Evolutionary conservation across 2,329 filamentous ascomycete species (phyloP), one percentile per base, ranked within the genome.

Genomic region (Venturia asperata): DNA sequence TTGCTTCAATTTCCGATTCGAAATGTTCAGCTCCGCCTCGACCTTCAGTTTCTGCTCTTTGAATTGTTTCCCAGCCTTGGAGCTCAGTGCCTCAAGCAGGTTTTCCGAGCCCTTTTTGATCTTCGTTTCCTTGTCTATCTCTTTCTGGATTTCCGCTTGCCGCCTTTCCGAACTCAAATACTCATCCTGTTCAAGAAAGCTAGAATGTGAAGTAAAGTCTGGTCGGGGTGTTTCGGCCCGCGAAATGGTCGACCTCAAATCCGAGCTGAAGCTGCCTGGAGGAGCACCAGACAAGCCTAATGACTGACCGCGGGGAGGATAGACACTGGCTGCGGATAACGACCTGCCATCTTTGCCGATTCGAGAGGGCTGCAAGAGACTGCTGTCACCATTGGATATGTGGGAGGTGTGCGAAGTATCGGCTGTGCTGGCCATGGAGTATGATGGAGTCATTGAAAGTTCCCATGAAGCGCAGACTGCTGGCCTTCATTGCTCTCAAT

Each of bases 91-190:
- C 79, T 99, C 94, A 47, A 99, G 82, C 85, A 99, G 87, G 74
- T 99, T 99, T 80, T 99, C 94, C 66, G 93, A 97, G 24, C 94
- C 94, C 71, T 93, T 90, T 77, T 96, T 97, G 74, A 99, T 97
- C 81, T 97, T 97, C 79, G 92, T 87, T 78, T 99, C 95, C 72
- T 95, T 93, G 70, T 92, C 93, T 68, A 99, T 88, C 72, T 88
- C 85, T 71, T 97, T 92, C 72, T 89, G 87, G 68, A 97, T 83
- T 63, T 85, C 81, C 27, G 87, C 84, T 71, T 96, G 86, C 49
- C 86, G 84, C 76, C 91, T 87, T 74, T 96, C 91, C 17, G 86
- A 82, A 11, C 82, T 82, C 68, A 70, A 79, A 70, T 71, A 76
- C 66, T 85, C 84, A 64, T 87, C 85, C 69, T 90, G 87, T 64